Evolutionary conservation across 2,329 filamentous ascomycete genomes (phyloP).

Genomic region (Xylogone sp.): DNA sequence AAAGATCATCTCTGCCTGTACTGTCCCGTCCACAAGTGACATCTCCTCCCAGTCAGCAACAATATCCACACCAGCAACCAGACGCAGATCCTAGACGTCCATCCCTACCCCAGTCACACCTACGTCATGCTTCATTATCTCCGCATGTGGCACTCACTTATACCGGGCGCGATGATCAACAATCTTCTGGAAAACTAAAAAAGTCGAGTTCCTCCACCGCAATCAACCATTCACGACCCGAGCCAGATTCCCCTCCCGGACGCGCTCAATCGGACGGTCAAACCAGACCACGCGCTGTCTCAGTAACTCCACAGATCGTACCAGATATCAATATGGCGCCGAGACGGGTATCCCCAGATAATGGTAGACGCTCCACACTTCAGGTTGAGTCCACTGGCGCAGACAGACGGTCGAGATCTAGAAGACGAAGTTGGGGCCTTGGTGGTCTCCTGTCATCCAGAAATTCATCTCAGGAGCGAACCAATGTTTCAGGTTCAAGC

Average conservation of each 20-base stretch:
- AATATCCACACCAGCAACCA: too few relatives aligned
- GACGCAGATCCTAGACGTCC: neutral
- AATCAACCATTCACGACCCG: neutral
- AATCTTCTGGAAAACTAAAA: neutral
- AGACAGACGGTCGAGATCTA: neutral
- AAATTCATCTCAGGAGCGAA: conserved; percentile 11
- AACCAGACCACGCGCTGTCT: neutral
- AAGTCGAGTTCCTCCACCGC: neutral
- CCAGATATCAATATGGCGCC: neutral
- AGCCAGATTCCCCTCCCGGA: neutral
- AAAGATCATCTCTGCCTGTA: too few relatives aligned
- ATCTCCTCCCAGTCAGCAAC: too few relatives aligned
- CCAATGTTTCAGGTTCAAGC: neutral
- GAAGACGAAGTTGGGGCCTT: conserved; percentile 11
- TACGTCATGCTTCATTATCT: neutral
- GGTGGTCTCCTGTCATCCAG: conserved; percentile 16
- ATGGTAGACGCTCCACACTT: neutral
- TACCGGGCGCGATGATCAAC: neutral
- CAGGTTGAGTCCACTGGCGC: neutral
- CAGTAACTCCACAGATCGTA: neutral
- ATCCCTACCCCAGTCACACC: neutral
- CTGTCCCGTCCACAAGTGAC: too few relatives aligned
- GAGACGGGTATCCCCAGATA: neutral
- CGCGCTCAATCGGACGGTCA: neutral
- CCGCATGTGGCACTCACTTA: neutral